These are phyloP conservation scores for Neoboletus subvelutipes DNA, from an alignment of 768 basidiomycete species.

Conservation along the genomic window DNA sequence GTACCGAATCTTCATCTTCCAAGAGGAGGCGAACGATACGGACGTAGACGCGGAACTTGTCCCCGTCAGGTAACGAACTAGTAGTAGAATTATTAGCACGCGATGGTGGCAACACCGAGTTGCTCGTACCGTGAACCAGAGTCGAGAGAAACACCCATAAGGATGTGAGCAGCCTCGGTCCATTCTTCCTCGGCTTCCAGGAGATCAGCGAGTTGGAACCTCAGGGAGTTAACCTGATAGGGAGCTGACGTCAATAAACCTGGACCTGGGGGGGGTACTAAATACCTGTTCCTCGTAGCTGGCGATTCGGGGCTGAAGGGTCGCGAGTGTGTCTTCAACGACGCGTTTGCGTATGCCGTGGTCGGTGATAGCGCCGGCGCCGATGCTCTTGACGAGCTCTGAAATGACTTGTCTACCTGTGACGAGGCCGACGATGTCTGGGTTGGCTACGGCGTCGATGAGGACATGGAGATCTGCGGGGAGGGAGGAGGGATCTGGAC, in stretches of 20 bases:
- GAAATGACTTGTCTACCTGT: conserved; percentile 86
- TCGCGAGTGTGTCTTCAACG: conserved; percentile 70
- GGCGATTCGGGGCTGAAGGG: conserved; percentile 75
- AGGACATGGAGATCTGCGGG: conserved; percentile 63
- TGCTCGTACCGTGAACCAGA: conserved; percentile 73
- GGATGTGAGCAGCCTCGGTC: conserved; percentile 86
- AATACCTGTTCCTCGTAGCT: conserved; percentile 94
- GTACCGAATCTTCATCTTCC: conserved; percentile 95
- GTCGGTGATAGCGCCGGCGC: conserved; percentile 52
- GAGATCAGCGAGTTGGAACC: conserved; percentile 89
- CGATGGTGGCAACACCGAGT: background rate
- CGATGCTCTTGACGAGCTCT: conserved; percentile 74
- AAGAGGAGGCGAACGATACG: conserved; percentile 92
- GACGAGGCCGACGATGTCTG: conserved; percentile 79
- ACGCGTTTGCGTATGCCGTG: conserved; percentile 64
- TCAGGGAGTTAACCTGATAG: conserved; percentile 71
- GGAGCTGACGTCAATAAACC: conserved; percentile 6
- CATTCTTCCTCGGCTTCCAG: conserved; percentile 90
- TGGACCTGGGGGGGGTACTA: conserved; percentile 18
- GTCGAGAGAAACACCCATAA: conserved; percentile 92
- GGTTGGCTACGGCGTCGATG: conserved; percentile 79
- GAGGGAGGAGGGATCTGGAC: conserved; percentile 44
- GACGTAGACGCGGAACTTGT: conserved; percentile 88
- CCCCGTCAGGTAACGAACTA: conserved; percentile 71
- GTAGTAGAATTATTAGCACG: background rate